Percentiles rank a stretch among this genome's conserved stretches.
Evolutionary conservation across 1,284 basidiomycete genomes (phyloP).

Genomic region (Singerocomus rubriflavus): DNA sequence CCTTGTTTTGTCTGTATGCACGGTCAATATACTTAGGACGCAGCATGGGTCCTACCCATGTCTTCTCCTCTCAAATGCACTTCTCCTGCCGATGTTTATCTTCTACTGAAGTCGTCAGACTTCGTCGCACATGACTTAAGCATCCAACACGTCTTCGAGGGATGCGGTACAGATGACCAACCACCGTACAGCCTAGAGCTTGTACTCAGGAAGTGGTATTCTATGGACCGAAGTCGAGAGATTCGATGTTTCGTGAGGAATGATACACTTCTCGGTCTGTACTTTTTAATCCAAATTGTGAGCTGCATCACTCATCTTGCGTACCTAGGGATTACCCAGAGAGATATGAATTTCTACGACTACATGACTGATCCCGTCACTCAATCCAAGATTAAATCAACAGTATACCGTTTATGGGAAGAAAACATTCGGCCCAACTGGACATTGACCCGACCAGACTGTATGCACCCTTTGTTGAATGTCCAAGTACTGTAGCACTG

Average conservation of each 20-base stretch:
- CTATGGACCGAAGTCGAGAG: constrained; percentile 81
- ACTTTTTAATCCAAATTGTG: neutral
- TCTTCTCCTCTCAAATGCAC: constrained; percentile 85
- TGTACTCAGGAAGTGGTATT: constrained; percentile 90
- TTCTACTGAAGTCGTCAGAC: constrained; percentile 91
- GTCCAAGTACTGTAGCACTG: neutral
- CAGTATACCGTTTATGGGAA: constrained; percentile 67
- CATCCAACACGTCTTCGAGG: constrained; percentile 58
- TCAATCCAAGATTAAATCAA: constrained; percentile 50
- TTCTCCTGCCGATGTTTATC: constrained; percentile 86
- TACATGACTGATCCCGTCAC: constrained; percentile 70
- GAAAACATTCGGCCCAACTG: constrained; percentile 61
- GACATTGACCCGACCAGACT: constrained; percentile 54
- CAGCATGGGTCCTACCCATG: constrained; percentile 88
- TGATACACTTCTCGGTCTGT: constrained; percentile 66
- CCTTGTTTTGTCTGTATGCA: neutral
- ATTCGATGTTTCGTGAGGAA: constrained; percentile 84
- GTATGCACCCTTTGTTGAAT: constrained; percentile 44
- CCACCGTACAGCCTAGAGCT: constrained; percentile 72
- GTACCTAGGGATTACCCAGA: constrained; percentile 73
- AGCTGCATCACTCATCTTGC: neutral
- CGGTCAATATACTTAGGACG: constrained; percentile 57
- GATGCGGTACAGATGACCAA: constrained; percentile 39
- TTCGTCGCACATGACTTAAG: constrained; percentile 83
- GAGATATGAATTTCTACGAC: constrained; percentile 90